A percentile compares a stretch with the other conserved stretches of the same genome.
Conservation (phyloP, 306 rosid genomes). For the Medicago lupulina region DNA sequence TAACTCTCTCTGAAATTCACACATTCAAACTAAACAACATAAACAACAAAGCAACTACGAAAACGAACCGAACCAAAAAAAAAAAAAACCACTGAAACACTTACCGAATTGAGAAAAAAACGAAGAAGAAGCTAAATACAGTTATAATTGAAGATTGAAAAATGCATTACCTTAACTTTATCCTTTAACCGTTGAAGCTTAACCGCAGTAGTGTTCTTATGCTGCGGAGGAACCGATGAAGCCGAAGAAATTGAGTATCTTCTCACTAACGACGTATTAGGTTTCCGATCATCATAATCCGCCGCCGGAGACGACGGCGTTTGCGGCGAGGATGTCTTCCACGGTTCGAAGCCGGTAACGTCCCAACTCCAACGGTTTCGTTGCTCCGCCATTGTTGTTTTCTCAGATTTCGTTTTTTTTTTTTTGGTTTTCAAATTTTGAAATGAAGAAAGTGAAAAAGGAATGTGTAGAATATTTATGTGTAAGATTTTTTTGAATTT, state of each 20-base stretch:
- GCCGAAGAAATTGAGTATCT: constrained; percentile 85
- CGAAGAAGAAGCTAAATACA: constrained; percentile 14
- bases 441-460: constrained; percentile 22
- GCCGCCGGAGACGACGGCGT: constrained; percentile 46
- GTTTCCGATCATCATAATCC: constrained; percentile 61
- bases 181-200: constrained; percentile 79
- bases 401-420: constrained; percentile 37
- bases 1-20: constrained; percentile 7
- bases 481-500: neutral
- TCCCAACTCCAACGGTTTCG: constrained; percentile 98
- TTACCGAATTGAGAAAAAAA: neutral
- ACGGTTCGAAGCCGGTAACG: constrained; percentile 89
- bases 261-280: constrained; percentile 64
- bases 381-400: constrained; percentile 71
- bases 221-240: constrained; percentile 63
- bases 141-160: constrained; percentile 30
- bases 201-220: constrained; percentile 54
- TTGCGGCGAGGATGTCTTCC: constrained; percentile 57
- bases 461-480: constrained; percentile 13
- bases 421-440: constrained; percentile 38
- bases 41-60: constrained; percentile 27
- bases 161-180: constrained; percentile 69
- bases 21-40: constrained; percentile 23
- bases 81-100: constrained; percentile 7
- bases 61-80: constrained; percentile 19